Evolutionary conservation across 495 filamentous ascomycete genomes (phyloP).

Genomic region (Talaromyces thailandensis): DNA sequence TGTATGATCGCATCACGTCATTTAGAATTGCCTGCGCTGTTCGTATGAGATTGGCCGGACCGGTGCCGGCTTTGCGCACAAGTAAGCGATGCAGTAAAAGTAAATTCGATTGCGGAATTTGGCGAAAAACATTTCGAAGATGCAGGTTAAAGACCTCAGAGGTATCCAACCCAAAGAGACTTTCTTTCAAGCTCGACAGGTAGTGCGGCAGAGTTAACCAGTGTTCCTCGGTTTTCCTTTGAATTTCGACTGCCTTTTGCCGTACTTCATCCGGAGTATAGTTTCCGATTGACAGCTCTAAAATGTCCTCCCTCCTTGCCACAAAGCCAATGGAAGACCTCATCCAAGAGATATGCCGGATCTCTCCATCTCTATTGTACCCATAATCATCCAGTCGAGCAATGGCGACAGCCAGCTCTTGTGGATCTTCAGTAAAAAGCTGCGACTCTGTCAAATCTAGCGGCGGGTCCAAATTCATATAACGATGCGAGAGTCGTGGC

Average conservation of each 20-base stretch:
- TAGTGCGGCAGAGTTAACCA: neutral
- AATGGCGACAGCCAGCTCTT: neutral
- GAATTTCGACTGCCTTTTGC: neutral
- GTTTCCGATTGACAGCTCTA: neutral
- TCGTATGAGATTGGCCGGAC: neutral
- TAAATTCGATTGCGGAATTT: neutral
- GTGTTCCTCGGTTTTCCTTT: neutral
- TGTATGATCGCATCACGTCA: neutral
- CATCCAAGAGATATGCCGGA: neutral
- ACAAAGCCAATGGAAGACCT: neutral
- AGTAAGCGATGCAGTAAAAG: neutral
- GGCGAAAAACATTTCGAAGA: neutral
- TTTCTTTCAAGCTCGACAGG: neutral
- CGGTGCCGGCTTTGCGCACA: neutral
- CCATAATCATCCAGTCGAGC: neutral
- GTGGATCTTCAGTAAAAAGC: neutral
- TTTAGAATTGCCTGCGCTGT: neutral
- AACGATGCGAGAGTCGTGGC: neutral
- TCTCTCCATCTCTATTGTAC: neutral
- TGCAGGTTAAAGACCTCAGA: neutral
- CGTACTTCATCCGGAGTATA: neutral
- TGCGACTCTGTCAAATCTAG: neutral
- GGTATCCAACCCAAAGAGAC: neutral
- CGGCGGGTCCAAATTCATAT: neutral
- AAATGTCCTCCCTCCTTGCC: neutral